These are phyloP conservation scores for Glycine latifolia DNA, from an alignment of 306 rosid species.

Conservation along the genomic window DNA sequence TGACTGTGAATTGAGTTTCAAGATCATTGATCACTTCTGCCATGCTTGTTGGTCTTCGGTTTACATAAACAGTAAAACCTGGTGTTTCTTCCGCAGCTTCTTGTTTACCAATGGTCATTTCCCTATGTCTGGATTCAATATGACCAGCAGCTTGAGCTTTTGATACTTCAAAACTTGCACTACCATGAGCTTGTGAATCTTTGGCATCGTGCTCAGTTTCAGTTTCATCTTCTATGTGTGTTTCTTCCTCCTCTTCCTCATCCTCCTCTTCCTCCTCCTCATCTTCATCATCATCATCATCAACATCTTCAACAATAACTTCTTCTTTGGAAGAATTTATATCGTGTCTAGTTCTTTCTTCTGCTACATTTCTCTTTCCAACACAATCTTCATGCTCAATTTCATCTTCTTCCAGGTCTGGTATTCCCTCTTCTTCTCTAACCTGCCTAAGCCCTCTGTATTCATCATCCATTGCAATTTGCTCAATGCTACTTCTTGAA, in stretches of 20 bases:
- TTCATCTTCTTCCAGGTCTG: constrained; percentile 83
- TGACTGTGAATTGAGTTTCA: constrained; percentile 70
- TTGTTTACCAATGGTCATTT: constrained; percentile 52
- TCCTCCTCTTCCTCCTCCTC: constrained; percentile 51
- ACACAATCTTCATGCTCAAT: constrained; percentile 62
- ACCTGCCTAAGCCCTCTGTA: constrained; percentile 77
- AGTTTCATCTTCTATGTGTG: constrained; percentile 43
- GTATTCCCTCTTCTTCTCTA: constrained; percentile 87
- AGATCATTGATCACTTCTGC: constrained; percentile 79
- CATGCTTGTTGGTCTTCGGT: constrained; percentile 84
- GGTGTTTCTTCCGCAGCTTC: constrained; percentile 71
- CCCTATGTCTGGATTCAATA: constrained; percentile 57
- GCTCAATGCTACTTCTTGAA: constrained; percentile 57
- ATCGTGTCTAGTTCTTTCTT: constrained; percentile 56
- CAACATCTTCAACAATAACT: constrained; percentile 68
- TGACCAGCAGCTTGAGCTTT: constrained; percentile 59
- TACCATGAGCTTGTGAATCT: constrained; percentile 44
- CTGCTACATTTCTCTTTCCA: constrained; percentile 51
- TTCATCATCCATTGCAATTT: constrained; percentile 64
- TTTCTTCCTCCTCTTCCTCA: constrained; percentile 39
- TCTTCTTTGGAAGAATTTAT: constrained; percentile 57
- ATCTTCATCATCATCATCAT: constrained; percentile 62
- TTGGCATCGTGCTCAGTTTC: constrained; percentile 47
- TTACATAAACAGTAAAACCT: constrained; percentile 74
- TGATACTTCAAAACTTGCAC: constrained; percentile 51